These are phyloP conservation scores for Cardamine chenopodiifolia DNA, from an alignment of 345 rosid genomes.

Conservation along the genomic window DNA sequence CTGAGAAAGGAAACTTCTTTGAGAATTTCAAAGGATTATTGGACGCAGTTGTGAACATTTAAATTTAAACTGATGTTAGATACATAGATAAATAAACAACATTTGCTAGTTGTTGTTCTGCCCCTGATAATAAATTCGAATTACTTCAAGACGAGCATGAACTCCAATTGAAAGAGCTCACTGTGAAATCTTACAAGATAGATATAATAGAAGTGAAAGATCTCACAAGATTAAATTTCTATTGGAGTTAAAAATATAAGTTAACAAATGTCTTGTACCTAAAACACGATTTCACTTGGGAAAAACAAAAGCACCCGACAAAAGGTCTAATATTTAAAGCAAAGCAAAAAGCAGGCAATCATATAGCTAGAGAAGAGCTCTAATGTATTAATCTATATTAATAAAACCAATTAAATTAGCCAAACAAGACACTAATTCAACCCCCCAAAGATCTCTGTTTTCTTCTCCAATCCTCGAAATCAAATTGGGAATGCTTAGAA, in stretches of 20 bases:
- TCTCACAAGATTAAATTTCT: background rate
- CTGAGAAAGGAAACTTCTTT: conserved; percentile 27
- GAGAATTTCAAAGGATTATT: conserved; percentile 24
- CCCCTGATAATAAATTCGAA: background rate
- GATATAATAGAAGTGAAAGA: background rate
- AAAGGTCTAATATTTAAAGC: conserved; percentile 21
- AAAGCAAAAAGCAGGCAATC: conserved; percentile 13
- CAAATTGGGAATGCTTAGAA: conserved; percentile 6
- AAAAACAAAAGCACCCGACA: background rate
- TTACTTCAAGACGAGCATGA: background rate
- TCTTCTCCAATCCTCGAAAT: conserved; percentile 30
- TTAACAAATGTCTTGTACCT: background rate
- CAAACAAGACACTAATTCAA: conserved; percentile 25
- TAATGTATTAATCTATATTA: conserved; percentile 35
- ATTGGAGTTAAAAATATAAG: background rate
- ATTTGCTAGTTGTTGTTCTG: background rate
- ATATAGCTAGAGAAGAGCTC: conserved; percentile 23
- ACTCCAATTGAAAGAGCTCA: too few relatives aligned
- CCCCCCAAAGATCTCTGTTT: conserved; percentile 20
- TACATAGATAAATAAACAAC: background rate
- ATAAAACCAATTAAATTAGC: conserved; percentile 27
- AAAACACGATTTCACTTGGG: conserved; percentile 22
- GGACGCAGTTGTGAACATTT: background rate
- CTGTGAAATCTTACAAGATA: background rate
- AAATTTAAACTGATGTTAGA: background rate